Conservation (phyloP, 31 red algal genomes). For the Bonnemaisonia californica region DNA sequence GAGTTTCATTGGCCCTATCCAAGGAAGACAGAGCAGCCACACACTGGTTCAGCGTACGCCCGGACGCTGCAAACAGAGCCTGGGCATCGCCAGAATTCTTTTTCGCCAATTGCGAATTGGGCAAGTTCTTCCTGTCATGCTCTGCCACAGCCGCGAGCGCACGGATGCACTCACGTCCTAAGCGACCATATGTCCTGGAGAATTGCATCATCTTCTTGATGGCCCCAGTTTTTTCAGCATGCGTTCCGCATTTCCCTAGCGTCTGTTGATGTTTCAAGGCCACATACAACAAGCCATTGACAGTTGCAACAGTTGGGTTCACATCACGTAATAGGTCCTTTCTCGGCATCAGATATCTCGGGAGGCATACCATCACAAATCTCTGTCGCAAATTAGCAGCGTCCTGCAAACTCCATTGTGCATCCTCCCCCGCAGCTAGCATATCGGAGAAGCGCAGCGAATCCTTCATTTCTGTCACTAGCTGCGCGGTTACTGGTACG, state of each 20-base stretch:
- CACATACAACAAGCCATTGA: conserved; percentile 35
- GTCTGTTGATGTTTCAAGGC: conserved; percentile 14
- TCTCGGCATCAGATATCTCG: conserved; percentile 42
- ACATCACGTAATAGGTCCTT: conserved; percentile 46
- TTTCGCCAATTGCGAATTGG: conserved; percentile 9
- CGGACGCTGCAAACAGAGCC: conserved; percentile 8
- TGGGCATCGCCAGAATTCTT: conserved; percentile 10
- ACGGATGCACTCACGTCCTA: conserved; percentile 57
- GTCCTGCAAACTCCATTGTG: conserved; percentile 11
- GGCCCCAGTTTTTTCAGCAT: conserved; percentile 34
- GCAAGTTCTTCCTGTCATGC: conserved; percentile 51
- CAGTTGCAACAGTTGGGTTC: conserved; percentile 25
- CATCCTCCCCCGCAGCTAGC: neutral
- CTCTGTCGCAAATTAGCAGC: conserved; percentile 34
- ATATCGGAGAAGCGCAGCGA: conserved; percentile 50
- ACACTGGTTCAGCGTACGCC: conserved; percentile 36
- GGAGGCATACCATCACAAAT: conserved; percentile 47
- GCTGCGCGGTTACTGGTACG: conserved; percentile 44
- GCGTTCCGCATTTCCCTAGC: neutral
- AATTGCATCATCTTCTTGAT: conserved; percentile 31
- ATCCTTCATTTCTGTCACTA: conserved; percentile 70
- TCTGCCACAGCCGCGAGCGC: conserved; percentile 61
- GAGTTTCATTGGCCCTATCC: neutral
- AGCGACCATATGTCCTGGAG: conserved; percentile 30
- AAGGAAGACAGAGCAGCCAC: conserved; percentile 13